Evolutionary conservation across 331 rosid genomes (phyloP).

Genomic region (Rosa hybrid): DNA sequence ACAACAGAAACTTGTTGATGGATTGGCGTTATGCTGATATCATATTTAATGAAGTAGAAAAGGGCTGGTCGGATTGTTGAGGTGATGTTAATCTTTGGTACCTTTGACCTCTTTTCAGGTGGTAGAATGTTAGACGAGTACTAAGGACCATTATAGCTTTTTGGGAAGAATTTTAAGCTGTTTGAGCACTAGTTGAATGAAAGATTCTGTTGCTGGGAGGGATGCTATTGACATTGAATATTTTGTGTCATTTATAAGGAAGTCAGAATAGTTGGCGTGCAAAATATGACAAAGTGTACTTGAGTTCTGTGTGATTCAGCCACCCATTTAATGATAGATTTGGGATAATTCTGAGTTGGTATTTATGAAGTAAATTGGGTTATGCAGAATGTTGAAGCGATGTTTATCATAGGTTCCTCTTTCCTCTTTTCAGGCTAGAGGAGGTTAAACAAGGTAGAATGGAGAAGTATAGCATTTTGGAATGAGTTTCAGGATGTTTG

Average conservation of each 20-base stretch:
- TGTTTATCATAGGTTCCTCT: not conserved
- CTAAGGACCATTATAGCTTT: not conserved
- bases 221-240: constrained; percentile 30
- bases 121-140: not conserved
- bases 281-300: constrained; percentile 26
- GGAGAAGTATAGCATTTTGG: not conserved
- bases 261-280: constrained; percentile 42
- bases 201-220: constrained; percentile 31
- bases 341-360: not conserved
- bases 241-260: constrained; percentile 40
- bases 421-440: not conserved
- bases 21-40: constrained; percentile 2
- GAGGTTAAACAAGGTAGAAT: not conserved
- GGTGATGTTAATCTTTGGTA: not conserved
- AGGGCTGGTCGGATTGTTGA: constrained; percentile 5
- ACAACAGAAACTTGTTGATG: not conserved
- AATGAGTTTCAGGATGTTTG: constrained; percentile 1
- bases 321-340: not conserved
- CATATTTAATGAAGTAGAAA: not conserved
- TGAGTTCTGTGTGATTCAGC: constrained; percentile 31
- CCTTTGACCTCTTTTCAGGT: not conserved
- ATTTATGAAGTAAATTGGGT: not conserved
- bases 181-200: not conserved
- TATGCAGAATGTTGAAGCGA: constrained; percentile 4
- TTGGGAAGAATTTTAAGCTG: not conserved